These are phyloP conservation scores for Didymellaceae sp. DNA, from an alignment of 2,329 filamentous ascomycete species.

Conservation along the genomic window DNA sequence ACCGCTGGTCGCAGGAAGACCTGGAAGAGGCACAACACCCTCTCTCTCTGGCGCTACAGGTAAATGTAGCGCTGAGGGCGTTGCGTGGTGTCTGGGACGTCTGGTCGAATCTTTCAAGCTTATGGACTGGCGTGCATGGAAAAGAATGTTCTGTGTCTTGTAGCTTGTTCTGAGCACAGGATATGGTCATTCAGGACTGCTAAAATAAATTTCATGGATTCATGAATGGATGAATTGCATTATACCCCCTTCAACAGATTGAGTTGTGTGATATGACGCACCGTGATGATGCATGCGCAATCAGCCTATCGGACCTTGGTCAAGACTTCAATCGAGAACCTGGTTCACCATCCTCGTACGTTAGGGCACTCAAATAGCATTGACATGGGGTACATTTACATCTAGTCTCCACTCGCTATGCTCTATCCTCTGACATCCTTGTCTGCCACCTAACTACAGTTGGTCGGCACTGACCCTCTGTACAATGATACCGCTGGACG, in stretches of 20 bases:
- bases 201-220: conserved; percentile 40
- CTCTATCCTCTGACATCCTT: background rate
- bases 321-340: background rate
- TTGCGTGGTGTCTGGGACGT: conserved; percentile 38
- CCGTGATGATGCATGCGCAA: conserved; percentile 1
- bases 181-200: conserved; percentile 31
- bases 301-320: no score
- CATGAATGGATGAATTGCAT: conserved; percentile 41
- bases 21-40: conserved; percentile 99
- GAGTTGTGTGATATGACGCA: conserved; percentile 4
- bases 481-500: conserved; percentile 88
- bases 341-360: no score
- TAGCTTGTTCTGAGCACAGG: conserved; percentile 35
- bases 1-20: conserved; percentile 97
- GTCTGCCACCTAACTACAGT: conserved; percentile 28
- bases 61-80: conserved; percentile 56
- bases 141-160: conserved; percentile 42
- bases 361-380: background rate
- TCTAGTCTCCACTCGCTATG: background rate
- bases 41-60: conserved; percentile 98
- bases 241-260: conserved; percentile 17
- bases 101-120: conserved; percentile 41
- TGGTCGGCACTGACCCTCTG: conserved; percentile 66
- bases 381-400: background rate
- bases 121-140: conserved; percentile 45